phyloP scores from a whole-genome alignment of 148 eudicot species.

The Rhododendron mucronatum region DNA sequence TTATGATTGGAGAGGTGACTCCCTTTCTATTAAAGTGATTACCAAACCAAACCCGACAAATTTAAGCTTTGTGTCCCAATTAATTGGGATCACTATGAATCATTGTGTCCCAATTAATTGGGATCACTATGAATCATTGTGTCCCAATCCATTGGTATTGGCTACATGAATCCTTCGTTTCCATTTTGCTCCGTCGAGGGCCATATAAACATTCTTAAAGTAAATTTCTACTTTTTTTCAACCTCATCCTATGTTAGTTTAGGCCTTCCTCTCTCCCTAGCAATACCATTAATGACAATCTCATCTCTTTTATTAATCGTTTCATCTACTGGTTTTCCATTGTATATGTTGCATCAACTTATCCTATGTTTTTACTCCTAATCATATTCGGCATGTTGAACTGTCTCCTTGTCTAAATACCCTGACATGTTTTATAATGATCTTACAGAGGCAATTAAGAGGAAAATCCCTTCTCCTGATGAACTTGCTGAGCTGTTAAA shows the following conservation, averaged over 20 bases:
- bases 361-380: neutral
- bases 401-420: neutral
- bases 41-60: neutral
- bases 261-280: neutral
- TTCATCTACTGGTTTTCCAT: neutral
- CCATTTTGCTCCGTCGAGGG: neutral
- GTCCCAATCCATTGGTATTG: neutral
- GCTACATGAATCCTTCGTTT: neutral
- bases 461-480: neutral
- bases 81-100: neutral
- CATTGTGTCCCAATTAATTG: neutral
- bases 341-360: neutral
- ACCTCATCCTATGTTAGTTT: neutral
- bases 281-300: neutral
- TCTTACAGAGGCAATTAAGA: neutral
- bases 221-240: neutral
- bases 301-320: neutral
- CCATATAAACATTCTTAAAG: neutral
- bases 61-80: neutral
- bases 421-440: neutral
- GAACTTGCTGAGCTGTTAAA: neutral
- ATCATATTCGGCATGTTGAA: neutral
- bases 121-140: neutral
- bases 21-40: neutral
- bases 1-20: neutral